These are phyloP conservation scores for Calamus simplicifolius DNA, from an alignment of 176 grass and related monocot species.

Conservation along the genomic window DNA sequence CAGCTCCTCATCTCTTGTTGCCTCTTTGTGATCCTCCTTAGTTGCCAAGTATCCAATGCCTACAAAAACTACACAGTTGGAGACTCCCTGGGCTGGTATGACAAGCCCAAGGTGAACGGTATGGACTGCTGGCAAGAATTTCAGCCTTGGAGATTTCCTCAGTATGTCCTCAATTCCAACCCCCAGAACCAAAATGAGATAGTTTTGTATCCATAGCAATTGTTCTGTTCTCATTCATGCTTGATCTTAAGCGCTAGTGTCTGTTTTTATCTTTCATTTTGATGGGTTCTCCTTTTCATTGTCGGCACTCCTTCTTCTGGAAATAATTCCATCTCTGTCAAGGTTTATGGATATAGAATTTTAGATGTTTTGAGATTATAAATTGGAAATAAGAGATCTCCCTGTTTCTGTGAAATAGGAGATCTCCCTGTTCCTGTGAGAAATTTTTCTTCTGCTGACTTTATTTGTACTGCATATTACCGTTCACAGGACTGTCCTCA, in stretches of 20 bases:
- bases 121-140: slow-evolving; percentile 81
- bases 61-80: slow-evolving; percentile 98
- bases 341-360: neutral
- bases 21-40: slow-evolving; percentile 3
- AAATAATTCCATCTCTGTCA: slow-evolving; percentile 3
- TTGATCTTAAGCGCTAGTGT: neutral
- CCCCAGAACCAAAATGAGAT: too few species aligned
- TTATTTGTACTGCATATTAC: too few species aligned
- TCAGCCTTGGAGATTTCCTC: slow-evolving; percentile 97
- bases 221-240: neutral
- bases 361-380: neutral
- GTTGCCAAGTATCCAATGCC: slow-evolving; percentile 14
- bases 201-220: too few species aligned
- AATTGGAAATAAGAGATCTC: too few species aligned
- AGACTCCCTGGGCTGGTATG: slow-evolving; percentile 81
- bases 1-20: neutral
- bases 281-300: neutral
- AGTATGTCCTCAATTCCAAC: slow-evolving; percentile 37
- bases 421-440: too few species aligned
- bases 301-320: neutral
- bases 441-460: too few species aligned
- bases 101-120: slow-evolving; percentile 45
- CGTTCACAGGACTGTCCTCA: too few species aligned
- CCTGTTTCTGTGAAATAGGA: too few species aligned
- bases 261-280: neutral